Conservation (phyloP, 257 asterid genomes). For the Salvia miltiorrhiza region DNA sequence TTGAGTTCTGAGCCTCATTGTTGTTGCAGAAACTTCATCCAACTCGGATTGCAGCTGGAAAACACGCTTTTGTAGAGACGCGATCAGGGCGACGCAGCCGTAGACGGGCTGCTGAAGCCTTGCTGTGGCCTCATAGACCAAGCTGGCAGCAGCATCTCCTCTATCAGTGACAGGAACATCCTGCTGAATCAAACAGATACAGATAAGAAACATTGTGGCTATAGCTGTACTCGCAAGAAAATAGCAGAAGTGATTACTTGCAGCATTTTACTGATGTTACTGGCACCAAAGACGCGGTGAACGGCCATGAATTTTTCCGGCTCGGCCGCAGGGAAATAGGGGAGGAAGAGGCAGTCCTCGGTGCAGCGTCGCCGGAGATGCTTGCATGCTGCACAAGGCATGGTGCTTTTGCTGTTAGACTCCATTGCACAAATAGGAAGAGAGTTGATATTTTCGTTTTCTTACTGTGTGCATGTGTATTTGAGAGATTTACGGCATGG, state of each 20-base stretch:
- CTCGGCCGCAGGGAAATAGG: slow-evolving; percentile 38
- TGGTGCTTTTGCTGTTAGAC: slow-evolving; percentile 22
- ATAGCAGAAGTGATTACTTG: slow-evolving; percentile 23
- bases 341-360: slow-evolving; percentile 36
- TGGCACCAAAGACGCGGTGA: slow-evolving; percentile 49
- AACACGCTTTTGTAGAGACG: slow-evolving; percentile 36
- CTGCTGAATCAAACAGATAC: slow-evolving; percentile 22
- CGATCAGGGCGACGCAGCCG: slow-evolving; percentile 39
- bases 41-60: slow-evolving; percentile 34
- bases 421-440: slow-evolving; percentile 22
- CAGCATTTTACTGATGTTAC: slow-evolving; percentile 42
- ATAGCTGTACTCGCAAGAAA: not conserved
- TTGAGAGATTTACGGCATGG: not conserved
- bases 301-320: slow-evolving; percentile 40
- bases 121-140: slow-evolving; percentile 44
- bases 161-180: slow-evolving; percentile 34
- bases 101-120: slow-evolving; percentile 44
- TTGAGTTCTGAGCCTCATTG: slow-evolving; percentile 29
- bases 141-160: slow-evolving; percentile 45
- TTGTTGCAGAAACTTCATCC: slow-evolving; percentile 34
- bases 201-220: not conserved
- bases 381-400: slow-evolving; percentile 55
- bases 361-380: slow-evolving; percentile 44
- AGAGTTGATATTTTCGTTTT: not conserved
- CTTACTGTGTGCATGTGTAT: not conserved